Conservation (phyloP, 768 basidiomycete genomes). For the Mycena rebaudengoi region DNA sequence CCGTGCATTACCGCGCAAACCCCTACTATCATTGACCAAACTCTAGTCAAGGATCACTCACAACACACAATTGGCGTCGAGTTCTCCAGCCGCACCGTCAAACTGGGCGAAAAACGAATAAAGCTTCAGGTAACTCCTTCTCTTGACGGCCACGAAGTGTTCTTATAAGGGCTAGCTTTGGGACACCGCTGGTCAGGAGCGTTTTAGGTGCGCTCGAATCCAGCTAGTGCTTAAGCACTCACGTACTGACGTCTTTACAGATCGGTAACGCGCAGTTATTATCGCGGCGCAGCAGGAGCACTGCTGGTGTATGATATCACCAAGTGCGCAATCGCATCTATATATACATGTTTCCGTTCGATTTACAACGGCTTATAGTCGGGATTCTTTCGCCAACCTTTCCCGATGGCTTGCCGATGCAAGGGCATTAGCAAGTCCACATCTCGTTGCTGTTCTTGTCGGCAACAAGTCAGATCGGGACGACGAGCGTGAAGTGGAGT, state of each 20-base stretch:
- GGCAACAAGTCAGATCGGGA: conserved; percentile 97
- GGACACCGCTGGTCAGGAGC: conserved; percentile 98
- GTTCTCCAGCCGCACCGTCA: conserved; percentile 93
- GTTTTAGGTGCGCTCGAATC: conserved; percentile 70
- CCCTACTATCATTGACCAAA: conserved; percentile 19
- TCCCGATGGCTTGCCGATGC: conserved; percentile 94
- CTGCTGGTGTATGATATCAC: conserved; percentile 96
- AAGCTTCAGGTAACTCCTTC: conserved; percentile 83
- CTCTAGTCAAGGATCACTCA: conserved; percentile 92
- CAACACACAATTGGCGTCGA: conserved; percentile 99
- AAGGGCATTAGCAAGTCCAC: conserved; percentile 89
- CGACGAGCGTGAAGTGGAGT: conserved; percentile 94
- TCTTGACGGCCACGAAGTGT: conserved; percentile 21
- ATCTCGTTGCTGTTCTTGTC: conserved; percentile 89
- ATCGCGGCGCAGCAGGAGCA: conserved; percentile 92
- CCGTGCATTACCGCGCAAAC: conserved; percentile 42
- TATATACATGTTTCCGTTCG: conserved; percentile 27
- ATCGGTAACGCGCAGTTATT: conserved; percentile 94
- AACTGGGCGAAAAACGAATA: conserved; percentile 92
- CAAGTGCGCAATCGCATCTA: conserved; percentile 54
- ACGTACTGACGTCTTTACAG: conserved; percentile 46
- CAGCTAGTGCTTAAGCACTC: conserved; percentile 1
- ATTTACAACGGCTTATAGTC: conserved; percentile 54
- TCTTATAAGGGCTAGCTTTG: conserved; percentile 68
- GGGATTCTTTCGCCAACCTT: conserved; percentile 85